Evolutionary conservation across 306 rosid species (phyloP).

Genomic region (Castanea sativa): DNA sequence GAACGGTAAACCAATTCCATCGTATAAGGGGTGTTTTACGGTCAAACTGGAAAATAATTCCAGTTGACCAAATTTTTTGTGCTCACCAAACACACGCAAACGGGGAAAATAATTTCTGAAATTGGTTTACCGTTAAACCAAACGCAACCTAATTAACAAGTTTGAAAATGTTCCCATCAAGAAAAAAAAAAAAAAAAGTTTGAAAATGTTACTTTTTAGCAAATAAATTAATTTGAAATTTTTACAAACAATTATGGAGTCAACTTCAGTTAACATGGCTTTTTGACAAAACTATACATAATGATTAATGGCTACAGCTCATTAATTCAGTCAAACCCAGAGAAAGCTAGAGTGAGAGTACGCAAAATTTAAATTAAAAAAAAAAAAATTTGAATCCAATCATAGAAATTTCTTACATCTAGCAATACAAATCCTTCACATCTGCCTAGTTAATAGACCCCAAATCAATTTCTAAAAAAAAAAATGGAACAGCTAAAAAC

Average conservation of each 20-base stretch:
- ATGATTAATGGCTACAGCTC: not conserved
- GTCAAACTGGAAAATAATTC: no score
- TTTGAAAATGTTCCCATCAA: no score
- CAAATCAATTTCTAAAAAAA: not conserved
- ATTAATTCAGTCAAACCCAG: not conserved
- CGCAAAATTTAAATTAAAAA: not conserved
- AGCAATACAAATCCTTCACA: not conserved
- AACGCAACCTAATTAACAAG: no score
- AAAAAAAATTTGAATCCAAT: not conserved
- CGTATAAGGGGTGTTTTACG: no score
- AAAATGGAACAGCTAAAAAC: constrained; percentile 34
- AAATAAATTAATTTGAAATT: no score
- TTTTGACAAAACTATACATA: not conserved
- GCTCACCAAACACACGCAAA: no score
- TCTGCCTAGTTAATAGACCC: not conserved
- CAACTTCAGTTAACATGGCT: not conserved
- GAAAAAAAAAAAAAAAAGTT: no score
- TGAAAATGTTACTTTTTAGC: no score
- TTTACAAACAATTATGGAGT: not conserved
- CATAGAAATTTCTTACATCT: not conserved
- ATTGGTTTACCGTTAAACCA: no score
- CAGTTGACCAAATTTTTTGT: no score
- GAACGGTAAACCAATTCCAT: no score
- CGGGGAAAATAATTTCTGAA: no score
- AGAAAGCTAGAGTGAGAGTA: not conserved